A percentile compares a stretch with the other conserved stretches of the same genome.
phyloP scores from a whole-genome alignment of 495 filamentous ascomycete genomes.

The Lineolata rhizophorae region DNA sequence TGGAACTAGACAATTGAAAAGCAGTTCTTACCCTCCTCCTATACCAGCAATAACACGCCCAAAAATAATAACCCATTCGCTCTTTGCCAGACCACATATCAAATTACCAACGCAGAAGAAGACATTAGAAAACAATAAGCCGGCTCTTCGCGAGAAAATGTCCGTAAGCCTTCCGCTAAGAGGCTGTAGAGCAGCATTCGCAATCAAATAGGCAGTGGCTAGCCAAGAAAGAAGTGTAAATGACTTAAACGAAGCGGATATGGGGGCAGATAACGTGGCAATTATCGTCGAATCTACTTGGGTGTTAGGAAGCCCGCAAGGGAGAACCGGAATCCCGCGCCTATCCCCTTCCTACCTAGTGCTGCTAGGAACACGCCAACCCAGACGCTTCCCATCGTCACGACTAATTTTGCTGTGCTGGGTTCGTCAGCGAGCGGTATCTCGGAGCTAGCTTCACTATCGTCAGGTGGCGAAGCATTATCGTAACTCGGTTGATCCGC shows the following conservation, averaged over 20 bases:
- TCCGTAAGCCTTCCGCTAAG: slow-evolving; percentile 72
- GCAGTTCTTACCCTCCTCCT: slow-evolving; percentile 33
- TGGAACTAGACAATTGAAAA: too few relatives aligned
- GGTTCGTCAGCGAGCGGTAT: slow-evolving; percentile 22
- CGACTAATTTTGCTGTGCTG: slow-evolving; percentile 22
- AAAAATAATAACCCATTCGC: slow-evolving; percentile 48
- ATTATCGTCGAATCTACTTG: slow-evolving; percentile 53
- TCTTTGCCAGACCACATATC: slow-evolving; percentile 60
- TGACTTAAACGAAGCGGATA: slow-evolving; percentile 66
- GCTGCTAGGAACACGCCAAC: slow-evolving; percentile 70
- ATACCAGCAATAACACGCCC: slow-evolving; percentile 69
- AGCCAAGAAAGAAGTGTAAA: slow-evolving; percentile 79
- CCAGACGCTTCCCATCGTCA: slow-evolving; percentile 38
- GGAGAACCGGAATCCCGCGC: not conserved
- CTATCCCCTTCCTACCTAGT: slow-evolving; percentile 29
- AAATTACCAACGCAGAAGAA: slow-evolving; percentile 67
- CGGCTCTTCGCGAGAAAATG: slow-evolving; percentile 60
- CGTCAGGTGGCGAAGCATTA: too few relatives aligned
- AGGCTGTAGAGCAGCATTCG: slow-evolving; percentile 74
- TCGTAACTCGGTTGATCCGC: too few relatives aligned
- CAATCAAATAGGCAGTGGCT: slow-evolving; percentile 72
- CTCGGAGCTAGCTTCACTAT: too few relatives aligned
- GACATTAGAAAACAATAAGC: slow-evolving; percentile 55
- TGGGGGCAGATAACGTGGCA: slow-evolving; percentile 66
- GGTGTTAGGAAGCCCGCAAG: not conserved